Evolutionary conservation across 257 asterid genomes (phyloP), one percentile per base, ranked within the genome.

Genomic region (Prunella vulgaris): DNA sequence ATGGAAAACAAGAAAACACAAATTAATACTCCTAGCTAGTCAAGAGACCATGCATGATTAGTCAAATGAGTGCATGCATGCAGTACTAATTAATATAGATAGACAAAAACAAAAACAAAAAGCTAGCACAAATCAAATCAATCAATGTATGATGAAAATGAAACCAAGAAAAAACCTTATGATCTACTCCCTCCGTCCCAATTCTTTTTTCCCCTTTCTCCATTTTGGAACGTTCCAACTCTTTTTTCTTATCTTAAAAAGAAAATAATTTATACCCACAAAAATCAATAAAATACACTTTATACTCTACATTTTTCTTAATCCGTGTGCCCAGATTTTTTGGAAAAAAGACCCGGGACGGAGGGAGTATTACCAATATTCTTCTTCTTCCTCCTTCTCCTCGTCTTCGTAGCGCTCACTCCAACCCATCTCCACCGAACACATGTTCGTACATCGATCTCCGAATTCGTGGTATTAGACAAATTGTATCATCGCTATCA

Each of bases 381-480:
- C 7, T 5, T 48, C 44, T 44, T 46, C 53, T 15, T 53, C n/a
- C 0, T 57, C 32, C 14, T n/a, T 0, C 33, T 57, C 14, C 33
- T 71, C 62, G 2, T 67, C 24, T 12, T 22, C 56, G 33, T 32
- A 17, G n/a, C 2, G n/a, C 40, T 24, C 27, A 40, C 22, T 12
- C 17, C 38, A 27, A 42, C 53, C 40, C 35, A 63, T 69, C 64
- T 52, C 35, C 6, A 69, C 77, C 82, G 66, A 40, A 62, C 80
- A 73, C 79, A 74, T 65, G 83, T 76, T 37, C 37, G 61, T 20
- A 63, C 18, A 25, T 10, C 5, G 24, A 48, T 40, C 15, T 40
- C 7, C 28, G 4, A 2, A 14, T n/a, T n/a, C n/a, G 14, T 78
- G 81, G 80, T 77, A 70, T 37, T 46, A 48, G 78, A 62, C 64